Evolutionary conservation across 2,329 filamentous ascomycete genomes (phyloP), one percentile per base, ranked within the genome.

Genomic region (Aspergillus quadricinctus): DNA sequence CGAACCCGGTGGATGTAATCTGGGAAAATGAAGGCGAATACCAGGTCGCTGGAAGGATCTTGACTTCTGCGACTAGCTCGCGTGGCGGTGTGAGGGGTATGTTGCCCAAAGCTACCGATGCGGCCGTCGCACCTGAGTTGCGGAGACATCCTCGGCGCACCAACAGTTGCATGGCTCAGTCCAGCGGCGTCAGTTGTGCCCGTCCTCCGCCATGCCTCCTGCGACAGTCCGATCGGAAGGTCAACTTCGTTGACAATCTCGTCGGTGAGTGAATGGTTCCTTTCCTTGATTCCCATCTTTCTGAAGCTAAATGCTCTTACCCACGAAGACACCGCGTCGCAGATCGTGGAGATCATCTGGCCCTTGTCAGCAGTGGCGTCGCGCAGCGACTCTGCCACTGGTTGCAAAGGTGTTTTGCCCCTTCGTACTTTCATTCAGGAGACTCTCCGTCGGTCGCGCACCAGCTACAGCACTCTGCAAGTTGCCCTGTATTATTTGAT

Each of bases 321-420:
- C 21, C 23, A 14, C 46, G 37, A 82, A 97, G 93, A 97, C 85
- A 96, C 93, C 66, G 94, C 94, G 53, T 94, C 94, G 54, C 91
- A 96, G 75, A 96, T 97, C 74, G 92, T 99, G 50, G 92, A 97
- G 79, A 90, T 89, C 53, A 96, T 99, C 69, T 99, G 94, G 94
- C 92, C 94, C 48, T 82, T 93, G 46, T 95, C 93, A 54, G 92
- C 90, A 57, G 85, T 88, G 37, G 83, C 88, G 56, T 89, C 89
- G 73, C 86, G 87, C 66, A 87, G 82, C 66, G 89, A 93, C 70
- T 79, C 83, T 56, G 69, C 73, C 59, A 77, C 78, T 61, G 87
- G 85, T 57, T 83, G 82, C 70, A 90, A 89, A 72, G 86, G 88
- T 52, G 89, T 97, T 59, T 80, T 99, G 63, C 92, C 93, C 57